Evolutionary conservation across 192 early-diverging fungal genomes (phyloP).

Genomic region (Rhizophlyctis rosea): DNA sequence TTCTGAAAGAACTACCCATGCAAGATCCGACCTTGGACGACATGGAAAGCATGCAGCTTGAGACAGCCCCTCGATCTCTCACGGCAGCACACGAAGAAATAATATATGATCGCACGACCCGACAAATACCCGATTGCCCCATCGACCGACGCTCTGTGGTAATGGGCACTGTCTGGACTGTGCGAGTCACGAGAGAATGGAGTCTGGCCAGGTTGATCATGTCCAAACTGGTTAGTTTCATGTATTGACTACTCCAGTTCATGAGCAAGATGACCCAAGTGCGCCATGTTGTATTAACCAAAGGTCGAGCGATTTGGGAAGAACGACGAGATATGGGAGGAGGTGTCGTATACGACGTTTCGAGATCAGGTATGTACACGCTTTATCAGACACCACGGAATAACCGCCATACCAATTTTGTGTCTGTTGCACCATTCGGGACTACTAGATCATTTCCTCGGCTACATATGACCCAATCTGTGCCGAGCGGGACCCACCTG

Average conservation of each 20-base stretch:
- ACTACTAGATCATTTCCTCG: neutral
- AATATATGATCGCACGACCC: neutral
- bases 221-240: conserved; percentile 40
- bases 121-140: conserved; percentile 69
- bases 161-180: conserved; percentile 90
- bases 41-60: neutral
- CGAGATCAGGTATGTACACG: conserved; percentile 21
- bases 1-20: too few species aligned
- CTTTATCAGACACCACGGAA: too few species aligned
- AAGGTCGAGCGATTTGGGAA: conserved; percentile 78
- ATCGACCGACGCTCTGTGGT: conserved; percentile 81
- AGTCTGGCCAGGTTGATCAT: conserved; percentile 67
- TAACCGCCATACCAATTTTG: too few species aligned
- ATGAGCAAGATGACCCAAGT: neutral
- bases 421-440: neutral
- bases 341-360: conserved; percentile 50
- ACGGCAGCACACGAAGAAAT: neutral
- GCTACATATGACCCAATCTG: conserved; percentile 22
- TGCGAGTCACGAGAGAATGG: conserved; percentile 60
- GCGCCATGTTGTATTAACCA: neutral
- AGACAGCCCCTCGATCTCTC: neutral
- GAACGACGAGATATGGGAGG: conserved; percentile 78
- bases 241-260: neutral
- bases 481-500: conserved; percentile 20
- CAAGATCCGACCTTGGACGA: neutral